Percentiles rank a stretch among this genome's conserved stretches.
phyloP scores from a whole-genome alignment of 129 eudicot species.

The Flaveria sonorensis region DNA sequence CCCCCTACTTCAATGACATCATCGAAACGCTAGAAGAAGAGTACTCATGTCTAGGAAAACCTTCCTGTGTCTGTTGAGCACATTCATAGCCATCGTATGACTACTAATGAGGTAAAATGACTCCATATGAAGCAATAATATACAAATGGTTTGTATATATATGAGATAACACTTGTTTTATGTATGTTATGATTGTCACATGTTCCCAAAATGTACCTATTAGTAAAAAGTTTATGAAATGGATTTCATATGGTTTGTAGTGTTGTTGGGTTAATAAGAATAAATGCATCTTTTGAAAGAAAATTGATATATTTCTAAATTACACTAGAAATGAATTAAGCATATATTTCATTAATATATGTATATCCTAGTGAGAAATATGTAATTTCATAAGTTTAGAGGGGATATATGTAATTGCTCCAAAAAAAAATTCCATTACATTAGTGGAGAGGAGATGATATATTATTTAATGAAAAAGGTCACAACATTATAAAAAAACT shows the following conservation, averaged over 20 bases:
- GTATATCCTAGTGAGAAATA: no score
- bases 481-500: no score
- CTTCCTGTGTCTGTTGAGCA: conserved; percentile 54
- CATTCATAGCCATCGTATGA: conserved; percentile 12
- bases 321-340: no score
- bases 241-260: not conserved
- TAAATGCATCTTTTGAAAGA: no score
- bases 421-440: no score
- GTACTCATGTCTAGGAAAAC: conserved; percentile 32
- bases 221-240: not conserved
- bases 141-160: conserved; percentile 1
- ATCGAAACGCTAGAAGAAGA: conserved; percentile 64
- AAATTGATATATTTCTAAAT: no score
- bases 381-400: no score
- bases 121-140: not conserved
- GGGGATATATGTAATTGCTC: no score
- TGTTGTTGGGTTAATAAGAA: not conserved
- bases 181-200: not conserved
- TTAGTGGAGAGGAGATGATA: no score
- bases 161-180: not conserved
- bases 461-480: no score
- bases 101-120: conserved; percentile 9
- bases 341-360: no score
- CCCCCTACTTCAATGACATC: conserved; percentile 42
- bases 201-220: not conserved